A percentile compares a stretch with the other conserved stretches of the same genome.
Evolutionary conservation across 352 stramenopile genomes (phyloP).

Genomic region (Phytophthora megakarya): DNA sequence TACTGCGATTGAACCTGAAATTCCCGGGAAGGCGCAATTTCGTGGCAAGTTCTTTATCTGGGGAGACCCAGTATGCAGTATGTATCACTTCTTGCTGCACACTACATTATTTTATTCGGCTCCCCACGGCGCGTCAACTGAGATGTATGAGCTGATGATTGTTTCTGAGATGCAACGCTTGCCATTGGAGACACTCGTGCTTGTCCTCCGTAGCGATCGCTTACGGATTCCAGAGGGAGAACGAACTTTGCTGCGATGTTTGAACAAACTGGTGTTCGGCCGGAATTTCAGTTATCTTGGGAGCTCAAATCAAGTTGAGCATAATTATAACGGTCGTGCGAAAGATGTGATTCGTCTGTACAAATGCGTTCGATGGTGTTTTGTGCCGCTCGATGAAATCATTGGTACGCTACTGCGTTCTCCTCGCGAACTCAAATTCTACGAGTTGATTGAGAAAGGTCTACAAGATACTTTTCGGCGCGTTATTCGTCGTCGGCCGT

Average conservation of each 20-base stretch:
- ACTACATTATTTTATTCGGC: slow-evolving; percentile 67
- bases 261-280: slow-evolving; percentile 54
- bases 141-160: slow-evolving; percentile 36
- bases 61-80: slow-evolving; percentile 63
- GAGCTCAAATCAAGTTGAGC: slow-evolving; percentile 4
- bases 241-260: slow-evolving; percentile 45
- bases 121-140: slow-evolving; percentile 30
- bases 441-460: slow-evolving; percentile 57
- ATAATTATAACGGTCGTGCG: slow-evolving; percentile 38
- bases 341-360: slow-evolving; percentile 58
- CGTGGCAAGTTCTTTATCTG: slow-evolving; percentile 49
- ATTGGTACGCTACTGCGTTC: slow-evolving; percentile 49
- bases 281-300: slow-evolving; percentile 27
- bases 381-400: slow-evolving; percentile 61
- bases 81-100: slow-evolving; percentile 72
- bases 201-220: slow-evolving; percentile 66
- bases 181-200: slow-evolving; percentile 62
- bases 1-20: slow-evolving; percentile 23
- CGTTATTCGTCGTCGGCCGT: slow-evolving; percentile 35
- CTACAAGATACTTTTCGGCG: slow-evolving; percentile 34
- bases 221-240: slow-evolving; percentile 61
- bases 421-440: slow-evolving; percentile 52
- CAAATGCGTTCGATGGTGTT: slow-evolving; percentile 71
- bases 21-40: slow-evolving; percentile 28
- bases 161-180: slow-evolving; percentile 49